These are phyloP conservation scores for Mycena vulgaris DNA, from an alignment of 768 basidiomycete genomes.

Conservation along the genomic window DNA sequence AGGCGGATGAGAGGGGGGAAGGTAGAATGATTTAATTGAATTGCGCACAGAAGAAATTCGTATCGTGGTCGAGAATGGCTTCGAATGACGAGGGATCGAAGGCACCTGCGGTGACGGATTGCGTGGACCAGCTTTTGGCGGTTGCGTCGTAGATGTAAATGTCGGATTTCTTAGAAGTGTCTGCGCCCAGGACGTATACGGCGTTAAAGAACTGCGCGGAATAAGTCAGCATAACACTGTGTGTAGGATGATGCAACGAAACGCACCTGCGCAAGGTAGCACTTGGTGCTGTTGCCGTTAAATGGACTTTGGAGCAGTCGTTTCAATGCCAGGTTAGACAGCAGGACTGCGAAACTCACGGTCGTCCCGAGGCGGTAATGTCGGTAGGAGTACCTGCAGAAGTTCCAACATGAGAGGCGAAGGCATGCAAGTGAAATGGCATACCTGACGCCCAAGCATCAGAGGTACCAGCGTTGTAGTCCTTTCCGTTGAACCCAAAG, in stretches of 20 bases:
- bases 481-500: slow-evolving; percentile 87
- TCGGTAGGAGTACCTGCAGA: slow-evolving; percentile 68
- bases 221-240: slow-evolving; percentile 22
- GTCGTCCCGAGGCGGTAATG: slow-evolving; percentile 82
- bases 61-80: slow-evolving; percentile 94
- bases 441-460: slow-evolving; percentile 75
- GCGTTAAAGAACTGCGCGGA: slow-evolving; percentile 81
- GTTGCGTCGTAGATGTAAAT: slow-evolving; percentile 88
- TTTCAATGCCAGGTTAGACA: slow-evolving; percentile 19
- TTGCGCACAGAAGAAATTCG: slow-evolving; percentile 86
- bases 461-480: slow-evolving; percentile 85
- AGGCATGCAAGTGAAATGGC: slow-evolving; percentile 42
- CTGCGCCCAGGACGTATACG: slow-evolving; percentile 87
- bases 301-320: slow-evolving; percentile 66
- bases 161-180: slow-evolving; percentile 75
- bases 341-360: slow-evolving; percentile 64
- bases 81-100: slow-evolving; percentile 77
- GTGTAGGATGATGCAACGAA: neutral
- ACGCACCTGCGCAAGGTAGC: slow-evolving; percentile 79
- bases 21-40: neutral
- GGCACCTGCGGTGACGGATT: slow-evolving; percentile 65
- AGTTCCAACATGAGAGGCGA: slow-evolving; percentile 26
- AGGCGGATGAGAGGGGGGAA: slow-evolving; percentile 21
- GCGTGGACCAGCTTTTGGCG: slow-evolving; percentile 84
- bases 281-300: slow-evolving; percentile 72